These are phyloP conservation scores for Pogostemon cablin DNA, from an alignment of 257 asterid genomes.

Conservation along the genomic window DNA sequence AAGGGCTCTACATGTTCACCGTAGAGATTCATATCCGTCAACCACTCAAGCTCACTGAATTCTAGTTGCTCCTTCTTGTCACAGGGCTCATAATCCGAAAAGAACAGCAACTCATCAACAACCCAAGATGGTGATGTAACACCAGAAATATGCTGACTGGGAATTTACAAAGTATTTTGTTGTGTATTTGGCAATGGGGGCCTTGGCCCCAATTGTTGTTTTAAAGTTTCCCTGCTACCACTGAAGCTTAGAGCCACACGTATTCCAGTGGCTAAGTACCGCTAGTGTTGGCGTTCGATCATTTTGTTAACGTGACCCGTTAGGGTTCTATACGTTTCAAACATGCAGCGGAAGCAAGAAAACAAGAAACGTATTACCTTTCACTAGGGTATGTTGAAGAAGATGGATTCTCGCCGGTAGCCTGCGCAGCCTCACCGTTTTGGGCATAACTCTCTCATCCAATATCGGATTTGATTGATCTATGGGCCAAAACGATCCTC, in stretches of 20 bases:
- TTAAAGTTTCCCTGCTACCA: constrained; percentile 41
- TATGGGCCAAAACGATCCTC: too few species aligned
- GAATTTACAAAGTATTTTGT: constrained; percentile 36
- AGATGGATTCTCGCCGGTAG: too few species aligned
- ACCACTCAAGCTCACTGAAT: constrained; percentile 70
- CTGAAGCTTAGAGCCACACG: constrained; percentile 67
- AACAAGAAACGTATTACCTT: too few species aligned
- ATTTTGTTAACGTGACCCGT: too few species aligned
- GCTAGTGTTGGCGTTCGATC: constrained; percentile 44
- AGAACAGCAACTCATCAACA: constrained; percentile 61
- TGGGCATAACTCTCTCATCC: too few species aligned
- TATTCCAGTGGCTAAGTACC: constrained; percentile 83
- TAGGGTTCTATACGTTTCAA: too few species aligned
- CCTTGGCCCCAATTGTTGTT: constrained; percentile 45
- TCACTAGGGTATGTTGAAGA: too few species aligned
- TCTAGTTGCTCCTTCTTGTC: constrained; percentile 75
- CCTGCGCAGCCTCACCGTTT: too few species aligned
- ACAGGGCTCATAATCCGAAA: constrained; percentile 63
- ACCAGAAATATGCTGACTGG: constrained; percentile 39
- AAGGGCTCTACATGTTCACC: constrained; percentile 55
- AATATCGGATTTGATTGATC: too few species aligned
- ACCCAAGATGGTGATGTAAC: constrained; percentile 66
- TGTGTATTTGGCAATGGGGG: constrained; percentile 34
- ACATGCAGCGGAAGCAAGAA: too few species aligned
- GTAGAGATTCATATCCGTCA: constrained; percentile 56